Base-by-base conservation (phyloP, 2,329 filamentous ascomycete species). In the Monosporascus ibericus region DNA sequence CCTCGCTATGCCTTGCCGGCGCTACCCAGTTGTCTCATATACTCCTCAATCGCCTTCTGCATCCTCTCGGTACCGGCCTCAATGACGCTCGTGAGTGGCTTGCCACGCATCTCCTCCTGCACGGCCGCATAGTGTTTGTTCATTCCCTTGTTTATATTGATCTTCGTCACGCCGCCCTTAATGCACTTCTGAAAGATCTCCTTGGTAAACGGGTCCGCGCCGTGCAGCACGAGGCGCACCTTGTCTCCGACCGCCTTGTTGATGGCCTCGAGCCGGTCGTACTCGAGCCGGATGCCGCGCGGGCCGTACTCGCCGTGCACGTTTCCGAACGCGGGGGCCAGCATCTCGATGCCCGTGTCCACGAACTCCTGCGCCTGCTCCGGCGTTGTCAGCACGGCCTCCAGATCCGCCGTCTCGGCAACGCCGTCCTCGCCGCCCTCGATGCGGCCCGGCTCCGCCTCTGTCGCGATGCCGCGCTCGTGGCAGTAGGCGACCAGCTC, bases 391-490 rank as follows among this genome's bases (percentile, higher is more conserved):
- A 86, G 51, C 72, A 64, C 39, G 67, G 75, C 53, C 73, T 67
- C 50, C 59, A 64, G 18, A 72, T 75, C 58, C 61, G 65, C 53
- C 55, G 69, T 58, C 61, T 88, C 85, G 20, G 78, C 76, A 3
- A 88, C 79, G 0, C 86, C 86, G 63, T 88, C 86, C 67, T 90
- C 86, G 0, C 85, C 68, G 47, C 68, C 68, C 63, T 88, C 84
- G 55, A 90, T 89, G 3, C 86, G 72, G 0, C 86, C 86, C 0
- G 85, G 85, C 63, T 90, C 86, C 0, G 85, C 86, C 65, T 90
- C 86, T 2, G 84, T 85, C 5, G 83, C 78, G 56, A 88, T 87
- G 3, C 84, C 83, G 42, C 79, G 75, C 58, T 72, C 81, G 63
- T 87, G 79, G 63, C 85, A 87, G 63, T 85, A 82, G 22, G 69